Base-by-base conservation (phyloP, 2,329 filamentous ascomycete species). In the Verticillium longisporum region DNA sequence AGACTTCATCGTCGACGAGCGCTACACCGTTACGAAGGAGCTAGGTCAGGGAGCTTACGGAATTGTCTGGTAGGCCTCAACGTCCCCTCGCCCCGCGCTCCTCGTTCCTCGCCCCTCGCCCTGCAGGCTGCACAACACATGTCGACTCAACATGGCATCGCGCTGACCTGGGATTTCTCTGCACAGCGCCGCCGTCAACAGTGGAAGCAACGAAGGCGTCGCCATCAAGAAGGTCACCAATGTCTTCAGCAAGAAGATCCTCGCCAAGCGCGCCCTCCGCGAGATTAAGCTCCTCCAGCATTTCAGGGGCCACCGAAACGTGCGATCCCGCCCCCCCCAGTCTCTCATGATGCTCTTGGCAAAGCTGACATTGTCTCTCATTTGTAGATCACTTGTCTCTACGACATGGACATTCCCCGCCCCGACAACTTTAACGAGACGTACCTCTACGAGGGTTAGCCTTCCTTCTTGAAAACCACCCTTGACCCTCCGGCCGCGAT, bases 161-260 rank as follows among this genome's bases (percentile, higher is more conserved):
- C 7, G 59, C 62, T 65, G 59, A 62, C 61, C 55, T 56, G 50
- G 53, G n/a, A 9, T 2, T 18, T 50, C 45, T 50, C 45, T 45
- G 54, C 34, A 38, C 74, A 97, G 93, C 77, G 94, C 95, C 63
- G 95, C 95, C 61, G 91, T 92, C 67, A 97, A 98, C 82, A 88
- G 87, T 73, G 87, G 92, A 75, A 96, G 90, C 36, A 89, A 87
- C 71, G 95, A 99, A 74, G 93, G 94, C 50, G 93, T 99, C 65
- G 95, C 95, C 70, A 95, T 99, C 83, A 99, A 99, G 80, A 99
- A 99, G 80, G 92, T 99, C 75, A 99, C 95, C 81, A 99, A 99
- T 90, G 94, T 99, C 70, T 99, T 99, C 79, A 97, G 92, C 85
- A 99, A 99, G 82, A 98, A 98, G 87, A 99, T 99, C 69, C 84